A percentile compares a stretch with the other conserved stretches of the same genome.
phyloP scores from a whole-genome alignment of 495 filamentous ascomycete species.

The Saxophila tyrrhenica region DNA sequence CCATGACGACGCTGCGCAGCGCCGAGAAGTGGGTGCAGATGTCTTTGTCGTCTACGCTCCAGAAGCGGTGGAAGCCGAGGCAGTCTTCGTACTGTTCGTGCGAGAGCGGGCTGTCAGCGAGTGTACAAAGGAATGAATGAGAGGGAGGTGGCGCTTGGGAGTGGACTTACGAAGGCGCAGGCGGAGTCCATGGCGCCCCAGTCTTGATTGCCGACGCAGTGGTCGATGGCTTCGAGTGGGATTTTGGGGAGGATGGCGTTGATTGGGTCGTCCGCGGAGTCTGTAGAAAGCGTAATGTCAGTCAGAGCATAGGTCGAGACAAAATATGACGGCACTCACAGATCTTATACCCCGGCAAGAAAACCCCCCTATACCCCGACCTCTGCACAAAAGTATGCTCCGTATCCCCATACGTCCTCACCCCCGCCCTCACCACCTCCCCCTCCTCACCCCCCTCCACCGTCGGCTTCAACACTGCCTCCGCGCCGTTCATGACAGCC shows the following conservation, averaged over 20 bases:
- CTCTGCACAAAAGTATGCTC: conserved; percentile 78
- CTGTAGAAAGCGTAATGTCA: background rate
- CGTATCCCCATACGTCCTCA: conserved; percentile 83
- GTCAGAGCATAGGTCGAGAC: conserved; percentile 21
- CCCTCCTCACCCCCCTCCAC: conserved; percentile 40
- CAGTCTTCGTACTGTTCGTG: conserved; percentile 84
- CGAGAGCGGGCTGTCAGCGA: too few species aligned
- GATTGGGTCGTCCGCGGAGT: conserved; percentile 1
- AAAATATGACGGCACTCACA: conserved; percentile 32
- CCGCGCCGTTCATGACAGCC: conserved; percentile 60
- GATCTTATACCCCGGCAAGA: conserved; percentile 67
- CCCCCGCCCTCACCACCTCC: conserved; percentile 55
- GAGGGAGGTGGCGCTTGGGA: background rate
- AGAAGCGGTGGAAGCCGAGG: conserved; percentile 90
- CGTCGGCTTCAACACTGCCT: conserved; percentile 46
- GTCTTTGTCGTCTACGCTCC: conserved; percentile 79
- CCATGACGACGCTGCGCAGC: conserved; percentile 76
- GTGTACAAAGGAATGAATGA: too few species aligned
- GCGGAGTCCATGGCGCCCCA: conserved; percentile 78
- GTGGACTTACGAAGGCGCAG: conserved; percentile 56
- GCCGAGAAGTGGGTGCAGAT: conserved; percentile 85
- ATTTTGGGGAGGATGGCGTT: conserved; percentile 39
- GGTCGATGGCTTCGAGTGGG: conserved; percentile 64
- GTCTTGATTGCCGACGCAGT: conserved; percentile 89
- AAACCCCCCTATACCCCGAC: conserved; percentile 50